Conservation (phyloP, 1,139 yeast genomes). For the Arxiozyma bovina region DNA sequence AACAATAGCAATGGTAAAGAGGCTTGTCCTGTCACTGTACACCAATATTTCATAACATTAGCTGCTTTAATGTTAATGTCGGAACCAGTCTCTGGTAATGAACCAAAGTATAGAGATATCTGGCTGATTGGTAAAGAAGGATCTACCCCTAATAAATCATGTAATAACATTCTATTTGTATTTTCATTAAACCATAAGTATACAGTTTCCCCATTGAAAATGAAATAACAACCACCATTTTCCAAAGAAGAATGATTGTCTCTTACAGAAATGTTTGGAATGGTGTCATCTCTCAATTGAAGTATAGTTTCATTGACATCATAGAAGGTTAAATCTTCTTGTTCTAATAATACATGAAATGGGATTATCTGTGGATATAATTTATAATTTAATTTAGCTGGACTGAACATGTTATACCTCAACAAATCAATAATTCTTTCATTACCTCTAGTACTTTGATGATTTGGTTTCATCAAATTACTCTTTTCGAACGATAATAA, state of each 20-base stretch:
- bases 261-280: conserved; percentile 36
- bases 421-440: conserved; percentile 52
- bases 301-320: conserved; percentile 42
- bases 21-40: conserved; percentile 17
- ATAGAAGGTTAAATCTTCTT: conserved; percentile 43
- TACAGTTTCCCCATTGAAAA: conserved; percentile 60
- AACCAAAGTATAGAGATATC: conserved; percentile 22
- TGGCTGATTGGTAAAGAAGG: conserved; percentile 45
- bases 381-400: conserved; percentile 52
- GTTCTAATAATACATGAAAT: conserved; percentile 51
- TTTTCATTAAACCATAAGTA: conserved; percentile 65
- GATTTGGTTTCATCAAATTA: conserved; percentile 48
- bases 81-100: conserved; percentile 61
- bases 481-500: conserved; percentile 64
- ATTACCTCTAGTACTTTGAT: conserved; percentile 43
- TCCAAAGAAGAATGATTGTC: conserved; percentile 19
- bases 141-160: conserved; percentile 67
- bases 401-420: conserved; percentile 46
- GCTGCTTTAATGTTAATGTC: conserved; percentile 63
- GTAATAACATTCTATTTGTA: conserved; percentile 56
- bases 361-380: conserved; percentile 79
- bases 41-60: conserved; percentile 41
- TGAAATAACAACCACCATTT: conserved; percentile 65
- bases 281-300: conserved; percentile 32
- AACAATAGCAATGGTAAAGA: conserved; percentile 23